Evolutionary conservation across 2,329 filamentous ascomycete genomes (phyloP), one percentile per base, ranked within the genome.

Genomic region (Trichophyton verrucosum): DNA sequence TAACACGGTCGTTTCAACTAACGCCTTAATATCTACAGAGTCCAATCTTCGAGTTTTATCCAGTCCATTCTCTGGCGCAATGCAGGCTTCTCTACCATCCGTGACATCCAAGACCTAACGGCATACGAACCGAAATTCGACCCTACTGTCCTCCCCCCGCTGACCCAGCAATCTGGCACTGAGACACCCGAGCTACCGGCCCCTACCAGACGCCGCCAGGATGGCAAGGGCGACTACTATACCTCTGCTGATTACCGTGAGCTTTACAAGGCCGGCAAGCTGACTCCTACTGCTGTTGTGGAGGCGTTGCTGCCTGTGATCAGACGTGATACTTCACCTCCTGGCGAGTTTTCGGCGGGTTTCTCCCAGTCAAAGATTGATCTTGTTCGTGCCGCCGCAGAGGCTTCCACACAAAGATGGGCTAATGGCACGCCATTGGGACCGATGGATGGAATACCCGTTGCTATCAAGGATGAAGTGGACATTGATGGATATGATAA

Each of bases 381-480:
- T 22, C 73, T 82, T 17, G 82, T 88, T 0, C 77, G 85, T 3
- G 80, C 81, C 40, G 86, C 89, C 0, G 90, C 91, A 0, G 80
- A 80, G 66, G 87, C 82, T 6, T 94, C 89, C 0, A 87, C 89
- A 0, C 78, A 82, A 69, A 80, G 91, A 53, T 95, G 87, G 73
- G 82, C 83, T 61, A 76, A 80, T 15, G 87, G 88, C 0, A 80
- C 80, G 63, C 80, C 85, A 0, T 72, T 90, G 15, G 80, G 88
- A 11, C 75, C 88, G 3, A 76, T 95, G 6, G 91, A 96, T 68
- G 91, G 91, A 11, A 83, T 95, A 0, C 91, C 90, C 0, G 82
- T 95, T 57, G 87, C 86, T 0, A 82, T 94, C 67, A 95, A 96
- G 74, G 90, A 95, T 69, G 89, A 95, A 68, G 80, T 86, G 15